phyloP scores from a whole-genome alignment of 805 yeast species.

The Saccharomycopsis babjevae region DNA sequence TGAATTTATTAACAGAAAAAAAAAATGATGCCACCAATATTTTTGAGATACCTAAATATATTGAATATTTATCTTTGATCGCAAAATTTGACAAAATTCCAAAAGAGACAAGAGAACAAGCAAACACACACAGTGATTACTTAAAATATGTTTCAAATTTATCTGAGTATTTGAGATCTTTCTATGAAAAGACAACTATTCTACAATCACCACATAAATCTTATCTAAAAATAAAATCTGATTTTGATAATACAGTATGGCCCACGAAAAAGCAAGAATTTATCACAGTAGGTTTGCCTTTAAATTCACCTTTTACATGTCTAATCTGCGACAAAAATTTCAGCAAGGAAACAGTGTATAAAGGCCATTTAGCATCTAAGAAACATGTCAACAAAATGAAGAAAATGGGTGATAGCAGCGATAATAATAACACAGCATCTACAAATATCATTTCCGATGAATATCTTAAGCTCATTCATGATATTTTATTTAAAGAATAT shows the following conservation, averaged over 20 bases:
- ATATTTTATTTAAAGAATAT: slow-evolving; percentile 28
- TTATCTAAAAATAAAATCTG: slow-evolving; percentile 19
- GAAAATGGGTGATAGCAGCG: slow-evolving; percentile 7
- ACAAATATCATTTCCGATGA: not conserved
- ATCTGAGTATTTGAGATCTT: slow-evolving; percentile 39
- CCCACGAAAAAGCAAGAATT: slow-evolving; percentile 50
- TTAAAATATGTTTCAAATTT: slow-evolving; percentile 36
- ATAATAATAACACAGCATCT: not conserved
- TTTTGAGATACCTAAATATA: slow-evolving; percentile 28
- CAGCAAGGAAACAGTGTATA: slow-evolving; percentile 52
- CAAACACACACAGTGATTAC: slow-evolving; percentile 28
- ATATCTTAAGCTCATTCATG: not conserved
- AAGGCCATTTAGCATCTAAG: slow-evolving; percentile 63
- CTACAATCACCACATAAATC: slow-evolving; percentile 31
- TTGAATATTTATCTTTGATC: slow-evolving; percentile 40
- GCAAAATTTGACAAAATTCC: slow-evolving; percentile 28
- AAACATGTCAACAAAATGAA: slow-evolving; percentile 51
- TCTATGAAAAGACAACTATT: slow-evolving; percentile 39
- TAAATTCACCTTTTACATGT: slow-evolving; percentile 31
- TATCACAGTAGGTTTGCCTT: not conserved
- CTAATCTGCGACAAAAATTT: slow-evolving; percentile 52
- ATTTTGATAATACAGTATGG: slow-evolving; percentile 58
- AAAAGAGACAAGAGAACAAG: slow-evolving; percentile 3
- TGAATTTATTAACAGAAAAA: slow-evolving; percentile 32
- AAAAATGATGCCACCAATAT: slow-evolving; percentile 21